These are phyloP conservation scores for Coemansia javaensis DNA, from an alignment of 192 early-diverging fungal genomes.

Conservation along the genomic window DNA sequence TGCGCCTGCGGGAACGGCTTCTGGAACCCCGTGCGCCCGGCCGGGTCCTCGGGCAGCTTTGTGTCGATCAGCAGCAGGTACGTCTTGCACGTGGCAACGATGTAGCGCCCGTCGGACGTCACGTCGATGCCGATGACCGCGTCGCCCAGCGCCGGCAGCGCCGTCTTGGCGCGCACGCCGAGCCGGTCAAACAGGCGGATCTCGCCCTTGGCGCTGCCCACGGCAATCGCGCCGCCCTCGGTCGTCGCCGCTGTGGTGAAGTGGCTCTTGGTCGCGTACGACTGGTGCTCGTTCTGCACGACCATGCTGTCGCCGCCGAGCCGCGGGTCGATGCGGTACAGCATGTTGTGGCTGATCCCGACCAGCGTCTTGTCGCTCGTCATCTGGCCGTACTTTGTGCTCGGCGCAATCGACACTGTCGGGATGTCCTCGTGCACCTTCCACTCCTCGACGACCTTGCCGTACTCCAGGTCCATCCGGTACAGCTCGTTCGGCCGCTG, in stretches of 20 bases:
- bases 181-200: conserved; percentile 79
- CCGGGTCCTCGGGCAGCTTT: conserved; percentile 51
- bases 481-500: conserved; percentile 68
- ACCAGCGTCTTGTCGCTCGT: conserved; percentile 71
- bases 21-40: conserved; percentile 62
- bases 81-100: conserved; percentile 83
- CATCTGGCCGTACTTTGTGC: conserved; percentile 72
- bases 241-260: conserved; percentile 75
- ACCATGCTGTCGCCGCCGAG: conserved; percentile 61
- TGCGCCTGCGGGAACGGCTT: conserved; percentile 61
- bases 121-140: conserved; percentile 87
- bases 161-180: conserved; percentile 78
- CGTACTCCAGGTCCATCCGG: conserved; percentile 87
- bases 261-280: conserved; percentile 64
- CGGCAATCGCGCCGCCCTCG: conserved; percentile 70
- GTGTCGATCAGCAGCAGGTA: conserved; percentile 83
- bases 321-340: conserved; percentile 89
- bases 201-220: conserved; percentile 82
- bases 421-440: conserved; percentile 72
- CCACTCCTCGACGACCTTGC: conserved; percentile 94
- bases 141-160: conserved; percentile 81
- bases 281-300: conserved; percentile 63
- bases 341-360: conserved; percentile 73
- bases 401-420: conserved; percentile 64
- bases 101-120: conserved; percentile 74